Evolutionary conservation across 1,284 basidiomycete species (phyloP).

Genomic region (Vanrija sp.): DNA sequence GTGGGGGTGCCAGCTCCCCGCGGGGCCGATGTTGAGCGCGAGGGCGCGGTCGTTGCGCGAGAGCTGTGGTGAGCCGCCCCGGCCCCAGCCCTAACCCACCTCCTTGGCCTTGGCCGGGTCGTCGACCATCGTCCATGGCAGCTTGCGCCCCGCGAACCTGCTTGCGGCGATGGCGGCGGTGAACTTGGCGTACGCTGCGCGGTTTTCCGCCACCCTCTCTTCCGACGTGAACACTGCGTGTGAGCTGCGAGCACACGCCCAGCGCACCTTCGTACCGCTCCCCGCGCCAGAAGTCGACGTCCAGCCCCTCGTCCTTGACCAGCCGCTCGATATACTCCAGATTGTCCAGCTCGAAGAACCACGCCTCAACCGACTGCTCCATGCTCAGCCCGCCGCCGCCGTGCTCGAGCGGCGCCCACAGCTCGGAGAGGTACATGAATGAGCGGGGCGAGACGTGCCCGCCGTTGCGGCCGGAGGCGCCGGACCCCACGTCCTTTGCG

Average conservation of each 20-base stretch:
- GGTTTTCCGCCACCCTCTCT: too few species aligned
- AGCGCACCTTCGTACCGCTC: slow-evolving; percentile 21
- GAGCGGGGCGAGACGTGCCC: slow-evolving; percentile 36
- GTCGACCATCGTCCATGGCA: not conserved
- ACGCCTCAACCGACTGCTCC: slow-evolving; percentile 46
- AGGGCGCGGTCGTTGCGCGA: not conserved
- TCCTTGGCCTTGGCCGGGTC: not conserved
- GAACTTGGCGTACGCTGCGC: too few species aligned
- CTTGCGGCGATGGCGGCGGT: too few species aligned
- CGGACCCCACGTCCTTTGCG: slow-evolving; percentile 37
- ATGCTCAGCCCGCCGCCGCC: slow-evolving; percentile 39
- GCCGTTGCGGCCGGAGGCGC: slow-evolving; percentile 43
- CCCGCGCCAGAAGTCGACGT: slow-evolving; percentile 25
- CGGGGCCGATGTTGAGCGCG: not conserved
- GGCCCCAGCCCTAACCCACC: not conserved
- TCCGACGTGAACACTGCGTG: too few species aligned
- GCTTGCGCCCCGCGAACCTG: too few species aligned
- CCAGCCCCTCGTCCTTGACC: slow-evolving; percentile 36
- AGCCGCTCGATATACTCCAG: slow-evolving; percentile 67
- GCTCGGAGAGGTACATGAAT: slow-evolving; percentile 17
- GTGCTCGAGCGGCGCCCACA: slow-evolving; percentile 23
- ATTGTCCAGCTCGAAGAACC: slow-evolving; percentile 61
- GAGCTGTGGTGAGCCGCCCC: not conserved
- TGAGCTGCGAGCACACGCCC: too few species aligned
- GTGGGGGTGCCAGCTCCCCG: slow-evolving; percentile 1